These are phyloP conservation scores for Ceratocystis colombiana DNA, from an alignment of 2,329 filamentous ascomycete genomes.

Conservation along the genomic window DNA sequence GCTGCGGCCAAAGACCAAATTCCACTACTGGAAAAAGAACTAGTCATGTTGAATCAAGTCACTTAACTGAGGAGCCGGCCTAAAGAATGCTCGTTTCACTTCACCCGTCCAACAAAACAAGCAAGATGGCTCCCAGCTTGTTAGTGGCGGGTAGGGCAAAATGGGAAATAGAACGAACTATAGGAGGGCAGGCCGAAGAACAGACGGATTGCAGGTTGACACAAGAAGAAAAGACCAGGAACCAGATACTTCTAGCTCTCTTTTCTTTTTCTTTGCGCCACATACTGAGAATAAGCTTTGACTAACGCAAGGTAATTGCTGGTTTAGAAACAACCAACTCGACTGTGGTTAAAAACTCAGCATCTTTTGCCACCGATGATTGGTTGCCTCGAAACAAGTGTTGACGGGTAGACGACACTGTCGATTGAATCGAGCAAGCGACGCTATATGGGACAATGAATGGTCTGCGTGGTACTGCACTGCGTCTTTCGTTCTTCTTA, in stretches of 20 bases:
- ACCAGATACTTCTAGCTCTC: conserved; percentile 9
- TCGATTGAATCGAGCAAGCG: neutral
- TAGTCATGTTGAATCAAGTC: neutral
- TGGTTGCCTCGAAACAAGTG: neutral
- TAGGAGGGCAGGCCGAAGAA: neutral
- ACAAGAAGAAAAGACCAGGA: neutral
- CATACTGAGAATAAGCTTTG: conserved; percentile 6
- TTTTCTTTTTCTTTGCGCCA: conserved; percentile 4
- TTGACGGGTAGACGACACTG: neutral
- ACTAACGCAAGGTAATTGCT: neutral
- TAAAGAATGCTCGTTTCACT: neutral
- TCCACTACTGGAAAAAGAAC: neutral
- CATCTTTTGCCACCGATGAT: conserved; percentile 3
- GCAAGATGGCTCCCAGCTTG: neutral
- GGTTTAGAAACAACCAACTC: neutral
- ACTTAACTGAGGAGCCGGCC: neutral
- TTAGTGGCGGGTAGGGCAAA: conserved; percentile 10
- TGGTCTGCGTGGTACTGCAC: neutral
- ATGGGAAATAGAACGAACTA: neutral
- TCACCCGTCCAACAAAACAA: neutral
- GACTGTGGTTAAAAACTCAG: neutral
- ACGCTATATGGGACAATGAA: neutral
- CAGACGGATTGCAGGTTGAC: neutral
- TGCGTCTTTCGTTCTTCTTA: neutral
- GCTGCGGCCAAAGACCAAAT: neutral